Conservation (phyloP, 371 early-diverging fungal species). For the Batkoa obscura region DNA sequence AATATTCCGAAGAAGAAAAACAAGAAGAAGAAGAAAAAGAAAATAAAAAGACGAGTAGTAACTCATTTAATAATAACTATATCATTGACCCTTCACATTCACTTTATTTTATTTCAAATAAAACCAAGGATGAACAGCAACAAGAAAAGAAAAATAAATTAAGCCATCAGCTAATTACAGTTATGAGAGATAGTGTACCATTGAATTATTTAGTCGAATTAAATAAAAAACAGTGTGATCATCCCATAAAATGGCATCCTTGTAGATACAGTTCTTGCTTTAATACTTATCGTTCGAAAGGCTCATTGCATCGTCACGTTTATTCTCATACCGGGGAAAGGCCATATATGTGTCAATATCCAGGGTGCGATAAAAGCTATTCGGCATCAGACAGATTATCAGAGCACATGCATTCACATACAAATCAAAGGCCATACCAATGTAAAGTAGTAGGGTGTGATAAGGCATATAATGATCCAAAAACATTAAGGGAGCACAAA, state of each 20-base stretch:
- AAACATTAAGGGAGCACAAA: slow-evolving; percentile 5
- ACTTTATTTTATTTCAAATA: too few relatives aligned
- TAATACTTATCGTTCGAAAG: slow-evolving; percentile 10
- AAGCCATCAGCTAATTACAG: slow-evolving; percentile 1
- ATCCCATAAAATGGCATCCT: background rate
- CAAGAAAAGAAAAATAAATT: too few relatives aligned
- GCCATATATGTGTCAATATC: slow-evolving; percentile 52
- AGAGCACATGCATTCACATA: slow-evolving; percentile 10
- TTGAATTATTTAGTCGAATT: background rate
- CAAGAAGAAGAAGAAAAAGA: too few relatives aligned
- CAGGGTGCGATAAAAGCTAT: slow-evolving; percentile 51
- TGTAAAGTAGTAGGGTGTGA: slow-evolving; percentile 18
- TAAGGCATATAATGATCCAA: slow-evolving; percentile 11
- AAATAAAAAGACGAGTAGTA: too few relatives aligned
- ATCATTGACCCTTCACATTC: too few relatives aligned
- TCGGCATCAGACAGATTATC: slow-evolving; percentile 14
- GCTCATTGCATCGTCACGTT: slow-evolving; percentile 21
- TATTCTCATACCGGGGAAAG: slow-evolving; percentile 52
- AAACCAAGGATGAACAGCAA: too few relatives aligned
- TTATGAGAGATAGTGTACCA: background rate
- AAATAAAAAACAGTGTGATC: background rate
- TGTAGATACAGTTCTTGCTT: background rate
- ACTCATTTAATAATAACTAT: too few relatives aligned
- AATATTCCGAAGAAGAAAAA: too few relatives aligned
- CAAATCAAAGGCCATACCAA: slow-evolving; percentile 44